These are phyloP conservation scores for Aspergillus arachidicola DNA, from an alignment of 2,329 filamentous ascomycete genomes.

Conservation along the genomic window DNA sequence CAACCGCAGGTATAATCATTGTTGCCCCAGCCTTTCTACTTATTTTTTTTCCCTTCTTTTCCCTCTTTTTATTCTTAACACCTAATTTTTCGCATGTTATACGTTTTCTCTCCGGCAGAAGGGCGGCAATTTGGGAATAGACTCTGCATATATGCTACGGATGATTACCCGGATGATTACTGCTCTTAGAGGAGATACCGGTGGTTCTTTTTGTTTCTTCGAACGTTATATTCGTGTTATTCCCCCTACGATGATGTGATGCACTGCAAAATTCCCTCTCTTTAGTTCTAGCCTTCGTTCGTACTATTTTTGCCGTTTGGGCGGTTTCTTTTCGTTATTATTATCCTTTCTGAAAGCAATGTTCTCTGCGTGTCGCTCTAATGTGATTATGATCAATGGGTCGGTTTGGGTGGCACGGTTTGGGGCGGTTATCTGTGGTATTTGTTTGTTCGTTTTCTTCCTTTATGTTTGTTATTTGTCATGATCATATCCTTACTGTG, in stretches of 20 bases:
- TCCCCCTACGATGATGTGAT: constrained; percentile 25
- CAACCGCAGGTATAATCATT: constrained; percentile 41
- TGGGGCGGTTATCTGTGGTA: constrained; percentile 26
- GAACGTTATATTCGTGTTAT: constrained; percentile 12
- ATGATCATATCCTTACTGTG: constrained; percentile 16
- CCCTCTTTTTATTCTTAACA: constrained; percentile 16
- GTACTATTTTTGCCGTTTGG: not conserved
- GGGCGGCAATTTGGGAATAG: constrained; percentile 29
- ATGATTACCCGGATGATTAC: constrained; percentile 22
- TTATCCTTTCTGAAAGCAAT: constrained; percentile 7
- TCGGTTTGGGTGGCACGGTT: constrained; percentile 26
- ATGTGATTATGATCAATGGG: constrained; percentile 32
- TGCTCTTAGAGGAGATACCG: constrained; percentile 26
- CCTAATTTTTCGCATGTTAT: constrained; percentile 5
- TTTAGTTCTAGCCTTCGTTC: constrained; percentile 11
- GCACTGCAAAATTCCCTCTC: constrained; percentile 14
- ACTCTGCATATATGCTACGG: constrained; percentile 25
- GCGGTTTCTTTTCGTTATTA: constrained; percentile 11
- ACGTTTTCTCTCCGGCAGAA: constrained; percentile 14
- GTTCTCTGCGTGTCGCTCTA: constrained; percentile 21
- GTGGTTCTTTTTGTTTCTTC: constrained; percentile 20
- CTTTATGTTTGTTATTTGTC: not conserved
- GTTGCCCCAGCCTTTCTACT: constrained; percentile 5
- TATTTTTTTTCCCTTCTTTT: constrained; percentile 17
- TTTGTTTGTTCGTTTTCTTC: constrained; percentile 12